Conservation (phyloP, 2,329 filamentous ascomycete species). For the Sclerotinia minor region DNA sequence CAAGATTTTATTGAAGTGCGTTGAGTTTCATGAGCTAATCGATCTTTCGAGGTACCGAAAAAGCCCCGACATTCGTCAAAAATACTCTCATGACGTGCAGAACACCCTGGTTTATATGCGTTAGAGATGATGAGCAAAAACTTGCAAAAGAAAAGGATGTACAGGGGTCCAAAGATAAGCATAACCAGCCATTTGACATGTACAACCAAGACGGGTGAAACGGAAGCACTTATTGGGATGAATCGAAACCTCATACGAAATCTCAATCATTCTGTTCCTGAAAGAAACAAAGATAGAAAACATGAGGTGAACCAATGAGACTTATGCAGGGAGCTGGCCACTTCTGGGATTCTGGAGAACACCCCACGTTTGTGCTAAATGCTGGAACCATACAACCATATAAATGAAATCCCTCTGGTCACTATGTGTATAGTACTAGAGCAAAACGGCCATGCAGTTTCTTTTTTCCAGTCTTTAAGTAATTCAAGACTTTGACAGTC, state of each 20-base stretch:
- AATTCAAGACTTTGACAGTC: not conserved
- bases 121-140: not conserved
- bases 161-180: conserved; percentile 23
- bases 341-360: not conserved
- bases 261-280: not conserved
- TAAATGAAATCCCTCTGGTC: not conserved
- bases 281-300: conserved; percentile 2
- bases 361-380: conserved; percentile 8
- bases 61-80: conserved; percentile 3
- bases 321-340: conserved; percentile 14
- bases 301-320: not conserved
- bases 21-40: not conserved
- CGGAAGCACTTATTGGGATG: conserved; percentile 5
- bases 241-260: conserved; percentile 10
- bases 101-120: conserved; percentile 8
- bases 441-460: conserved; percentile 17
- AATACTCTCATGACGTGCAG: conserved; percentile 1
- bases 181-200: conserved; percentile 11
- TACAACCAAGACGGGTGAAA: conserved; percentile 20
- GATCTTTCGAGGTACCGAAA: not conserved
- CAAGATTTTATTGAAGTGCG: not conserved
- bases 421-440: not conserved
- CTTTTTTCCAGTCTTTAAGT: not conserved
- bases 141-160: conserved; percentile 16
- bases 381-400: conserved; percentile 13